Percentiles rank a stretch among this genome's conserved stretches.
Evolutionary conservation across 495 filamentous ascomycete genomes (phyloP).

Genomic region (Oidiodendron maius): DNA sequence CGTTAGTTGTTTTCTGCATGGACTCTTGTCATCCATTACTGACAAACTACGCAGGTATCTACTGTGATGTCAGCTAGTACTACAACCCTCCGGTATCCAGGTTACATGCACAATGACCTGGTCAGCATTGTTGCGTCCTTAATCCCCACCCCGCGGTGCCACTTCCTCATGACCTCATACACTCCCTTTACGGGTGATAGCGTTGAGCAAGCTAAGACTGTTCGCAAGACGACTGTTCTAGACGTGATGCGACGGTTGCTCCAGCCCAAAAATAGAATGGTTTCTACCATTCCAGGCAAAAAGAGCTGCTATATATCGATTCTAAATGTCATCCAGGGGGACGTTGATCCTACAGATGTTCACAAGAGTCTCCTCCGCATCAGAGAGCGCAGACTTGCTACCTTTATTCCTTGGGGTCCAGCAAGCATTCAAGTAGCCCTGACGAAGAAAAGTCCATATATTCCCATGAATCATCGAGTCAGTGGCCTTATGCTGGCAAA

Average conservation of each 20-base stretch:
- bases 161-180: slow-evolving; percentile 97
- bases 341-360: slow-evolving; percentile 93
- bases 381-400: slow-evolving; percentile 86
- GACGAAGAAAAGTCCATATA: slow-evolving; percentile 93
- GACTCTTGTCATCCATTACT: no score
- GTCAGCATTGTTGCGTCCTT: slow-evolving; percentile 93
- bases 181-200: slow-evolving; percentile 95
- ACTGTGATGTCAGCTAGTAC: slow-evolving; percentile 99
- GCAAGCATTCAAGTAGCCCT: slow-evolving; percentile 95
- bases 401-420: slow-evolving; percentile 98
- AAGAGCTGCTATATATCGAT: slow-evolving; percentile 99
- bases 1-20: slow-evolving; percentile 34
- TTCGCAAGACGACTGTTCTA: slow-evolving; percentile 94
- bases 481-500: slow-evolving; percentile 97
- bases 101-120: slow-evolving; percentile 99
- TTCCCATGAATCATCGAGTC: slow-evolving; percentile 84
- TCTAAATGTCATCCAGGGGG: slow-evolving; percentile 96
- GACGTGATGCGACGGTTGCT: slow-evolving; percentile 95
- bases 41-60: slow-evolving; percentile 49
- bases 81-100: slow-evolving; percentile 91
- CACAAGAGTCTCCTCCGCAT: slow-evolving; percentile 97
- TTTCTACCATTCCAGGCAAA: slow-evolving; percentile 90
- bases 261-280: slow-evolving; percentile 99
- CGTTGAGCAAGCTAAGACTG: slow-evolving; percentile 91
- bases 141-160: slow-evolving; percentile 91